Base-by-base conservation (phyloP, 495 filamentous ascomycete genomes). In the Penicillium robsamsonii region DNA sequence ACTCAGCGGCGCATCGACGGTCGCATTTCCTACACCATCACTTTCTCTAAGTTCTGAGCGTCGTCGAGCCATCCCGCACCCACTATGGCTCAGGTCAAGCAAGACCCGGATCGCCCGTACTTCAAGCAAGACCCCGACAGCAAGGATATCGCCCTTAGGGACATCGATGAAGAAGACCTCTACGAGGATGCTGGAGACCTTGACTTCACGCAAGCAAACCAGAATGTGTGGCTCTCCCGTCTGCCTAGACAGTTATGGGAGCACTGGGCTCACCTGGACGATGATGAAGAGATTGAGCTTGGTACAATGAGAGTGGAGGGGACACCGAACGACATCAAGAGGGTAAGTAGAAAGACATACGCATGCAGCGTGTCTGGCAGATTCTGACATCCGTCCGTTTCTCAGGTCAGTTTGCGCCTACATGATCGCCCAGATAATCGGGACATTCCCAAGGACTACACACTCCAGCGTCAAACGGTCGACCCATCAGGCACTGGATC, bases 151-250 rank as follows among this genome's bases (percentile, higher is more conserved):
- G 79, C 86, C 31, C 83, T 88, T 29, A 77, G 75, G 24, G 78
- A 76, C 45, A 73, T 87, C 38, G 82, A 84, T 29, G 87, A 91
- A 45, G 86, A 92, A 24, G 89, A 91, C 61, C 76, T 89, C 55
- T 90, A 90, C 57, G 92, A 97, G 70, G 92, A 97, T 70, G 87
- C 89, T 5, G 89, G 90, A 48, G 92, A 97, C 60, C 77, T 96
- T 30, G 85, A 89, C 40, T 93, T 96, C 56, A 79, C 81, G 48
- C 75, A 81, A 44, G 74, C 79, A 9, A 72, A 70, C 17, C 75
- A 79, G 47, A 75, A 75, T 52, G 74, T 91, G 43, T 95, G 87
- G 76, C 77, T 97, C 24, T 84, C 87, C 20, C 84, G 89, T 48
- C 75, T 96, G 7, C 91, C 92, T 3, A 81, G 84, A 54, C 86